phyloP scores from a whole-genome alignment of 345 rosid genomes.

The Salix dunnii region DNA sequence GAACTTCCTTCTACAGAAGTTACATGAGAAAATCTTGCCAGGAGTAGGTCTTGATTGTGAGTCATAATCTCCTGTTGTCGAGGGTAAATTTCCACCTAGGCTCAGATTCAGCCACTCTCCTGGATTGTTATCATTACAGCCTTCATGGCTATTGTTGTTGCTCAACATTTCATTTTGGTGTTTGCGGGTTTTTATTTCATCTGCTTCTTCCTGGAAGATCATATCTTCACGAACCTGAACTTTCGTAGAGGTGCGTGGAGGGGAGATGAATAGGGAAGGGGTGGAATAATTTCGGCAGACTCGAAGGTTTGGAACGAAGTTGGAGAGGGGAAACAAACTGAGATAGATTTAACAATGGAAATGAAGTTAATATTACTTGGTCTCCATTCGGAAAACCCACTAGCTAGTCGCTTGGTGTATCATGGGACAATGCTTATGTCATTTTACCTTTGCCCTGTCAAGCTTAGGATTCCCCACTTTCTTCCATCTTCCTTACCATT shows the following conservation, averaged over 20 bases:
- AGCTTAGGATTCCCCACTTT: slow-evolving; percentile 63
- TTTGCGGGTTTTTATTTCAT: slow-evolving; percentile 20
- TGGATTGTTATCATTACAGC: slow-evolving; percentile 24
- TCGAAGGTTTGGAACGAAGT: slow-evolving; percentile 31
- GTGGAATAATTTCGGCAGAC: slow-evolving; percentile 23
- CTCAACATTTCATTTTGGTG: slow-evolving; percentile 16
- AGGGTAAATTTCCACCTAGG: slow-evolving; percentile 41
- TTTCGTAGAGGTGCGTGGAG: neutral
- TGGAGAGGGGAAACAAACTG: slow-evolving; percentile 31
- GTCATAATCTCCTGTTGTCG: slow-evolving; percentile 40
- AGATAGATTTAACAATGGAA: slow-evolving; percentile 22
- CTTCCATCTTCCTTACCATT: slow-evolving; percentile 19
- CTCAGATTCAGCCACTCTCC: slow-evolving; percentile 65
- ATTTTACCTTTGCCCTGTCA: slow-evolving; percentile 36
- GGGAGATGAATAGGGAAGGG: slow-evolving; percentile 9
- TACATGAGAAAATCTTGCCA: slow-evolving; percentile 57
- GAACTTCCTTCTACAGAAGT: slow-evolving; percentile 74
- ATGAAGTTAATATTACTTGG: slow-evolving; percentile 20
- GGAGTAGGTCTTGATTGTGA: slow-evolving; percentile 32
- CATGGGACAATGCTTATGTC: slow-evolving; percentile 46
- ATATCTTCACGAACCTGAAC: slow-evolving; percentile 22
- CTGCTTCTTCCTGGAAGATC: slow-evolving; percentile 36
- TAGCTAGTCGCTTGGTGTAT: slow-evolving; percentile 34
- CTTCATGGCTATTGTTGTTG: slow-evolving; percentile 19
- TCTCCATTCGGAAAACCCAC: slow-evolving; percentile 40